These are phyloP conservation scores for Aspergillus persii DNA, from an alignment of 2,329 filamentous ascomycete species.

Conservation along the genomic window DNA sequence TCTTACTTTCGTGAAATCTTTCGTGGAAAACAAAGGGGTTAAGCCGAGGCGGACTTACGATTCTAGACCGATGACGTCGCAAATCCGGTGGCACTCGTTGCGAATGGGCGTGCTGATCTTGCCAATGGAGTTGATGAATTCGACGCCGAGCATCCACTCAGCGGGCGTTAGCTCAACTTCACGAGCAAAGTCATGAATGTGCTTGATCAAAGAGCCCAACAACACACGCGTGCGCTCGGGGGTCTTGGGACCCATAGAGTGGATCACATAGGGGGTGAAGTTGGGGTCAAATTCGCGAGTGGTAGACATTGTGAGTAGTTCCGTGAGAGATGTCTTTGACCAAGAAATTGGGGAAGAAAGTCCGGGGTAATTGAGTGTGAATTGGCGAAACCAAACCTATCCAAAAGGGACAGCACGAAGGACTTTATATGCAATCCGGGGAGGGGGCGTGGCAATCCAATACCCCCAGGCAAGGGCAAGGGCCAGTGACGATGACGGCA, in stretches of 20 bases:
- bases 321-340: background rate
- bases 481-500: background rate
- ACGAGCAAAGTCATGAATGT: constrained; percentile 75
- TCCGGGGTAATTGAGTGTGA: background rate
- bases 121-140: constrained; percentile 72
- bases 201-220: constrained; percentile 62
- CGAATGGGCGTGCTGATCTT: constrained; percentile 65
- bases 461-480: background rate
- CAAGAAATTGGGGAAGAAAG: background rate
- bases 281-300: constrained; percentile 58
- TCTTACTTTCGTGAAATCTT: too few relatives aligned
- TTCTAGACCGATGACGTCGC: constrained; percentile 71
- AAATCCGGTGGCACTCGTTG: constrained; percentile 73
- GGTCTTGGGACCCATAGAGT: constrained; percentile 69
- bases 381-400: background rate
- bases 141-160: constrained; percentile 73
- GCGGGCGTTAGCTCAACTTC: constrained; percentile 74
- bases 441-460: background rate
- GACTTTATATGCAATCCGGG: background rate
- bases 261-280: constrained; percentile 72
- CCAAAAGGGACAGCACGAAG: background rate
- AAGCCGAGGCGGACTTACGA: constrained; percentile 37
- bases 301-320: constrained; percentile 18
- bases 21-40: constrained; percentile 14
- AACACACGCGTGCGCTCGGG: constrained; percentile 63